Evolutionary conservation across 257 asterid species (phyloP).

Genomic region (Echites panduratus): DNA sequence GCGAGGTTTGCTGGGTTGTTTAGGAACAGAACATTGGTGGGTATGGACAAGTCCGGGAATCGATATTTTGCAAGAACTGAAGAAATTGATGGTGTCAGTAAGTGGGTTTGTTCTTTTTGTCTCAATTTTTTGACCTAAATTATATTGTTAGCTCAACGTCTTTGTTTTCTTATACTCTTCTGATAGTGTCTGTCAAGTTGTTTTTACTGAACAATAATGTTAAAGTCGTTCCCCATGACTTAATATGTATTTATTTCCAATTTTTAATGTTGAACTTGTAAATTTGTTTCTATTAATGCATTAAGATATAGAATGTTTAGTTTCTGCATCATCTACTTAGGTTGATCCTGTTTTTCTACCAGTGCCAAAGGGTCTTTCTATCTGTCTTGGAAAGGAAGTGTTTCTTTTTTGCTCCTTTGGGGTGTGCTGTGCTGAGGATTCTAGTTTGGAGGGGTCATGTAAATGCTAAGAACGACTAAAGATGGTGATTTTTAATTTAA

Average conservation of each 20-base stretch:
- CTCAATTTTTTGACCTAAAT: neutral
- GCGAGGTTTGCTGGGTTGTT: conserved; percentile 53
- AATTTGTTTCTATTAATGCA: neutral
- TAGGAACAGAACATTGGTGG: conserved; percentile 45
- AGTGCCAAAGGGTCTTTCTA: too few relatives aligned
- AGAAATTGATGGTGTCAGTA: conserved; percentile 73
- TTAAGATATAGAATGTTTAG: neutral
- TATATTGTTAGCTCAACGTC: neutral
- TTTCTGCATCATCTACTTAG: neutral
- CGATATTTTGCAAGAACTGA: conserved; percentile 63
- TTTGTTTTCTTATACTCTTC: neutral
- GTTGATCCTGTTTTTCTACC: neutral
- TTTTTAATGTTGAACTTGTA: neutral
- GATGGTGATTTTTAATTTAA: neutral
- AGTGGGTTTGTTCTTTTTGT: conserved; percentile 28
- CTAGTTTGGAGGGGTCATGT: neutral
- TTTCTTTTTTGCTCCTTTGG: neutral
- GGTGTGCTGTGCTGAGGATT: neutral
- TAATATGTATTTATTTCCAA: neutral
- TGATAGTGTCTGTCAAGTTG: neutral
- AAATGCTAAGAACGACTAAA: neutral
- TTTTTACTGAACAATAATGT: neutral
- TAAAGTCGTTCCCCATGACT: neutral
- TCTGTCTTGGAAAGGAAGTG: too few relatives aligned
- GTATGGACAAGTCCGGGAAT: conserved; percentile 79